Evolutionary conservation across 306 rosid species (phyloP), one percentile per base, ranked within the genome.

Genomic region (Hylodesmum podocarpum): DNA sequence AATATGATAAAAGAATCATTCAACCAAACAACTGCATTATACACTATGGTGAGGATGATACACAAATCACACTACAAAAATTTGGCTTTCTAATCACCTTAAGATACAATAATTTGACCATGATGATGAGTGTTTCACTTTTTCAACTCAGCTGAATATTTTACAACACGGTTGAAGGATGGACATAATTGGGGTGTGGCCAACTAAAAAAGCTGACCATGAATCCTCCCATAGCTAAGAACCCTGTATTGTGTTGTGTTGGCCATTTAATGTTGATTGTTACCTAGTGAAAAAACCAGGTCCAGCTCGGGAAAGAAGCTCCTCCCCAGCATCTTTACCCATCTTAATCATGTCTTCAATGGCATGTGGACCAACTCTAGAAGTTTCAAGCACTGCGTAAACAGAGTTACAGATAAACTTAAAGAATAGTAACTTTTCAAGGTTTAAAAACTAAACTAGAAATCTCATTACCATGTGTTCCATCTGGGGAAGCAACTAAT

Each of bases 281-380:
- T 73, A 89, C 64, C 86, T 70, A 77, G 51, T 83, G 53, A 93
- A 93, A 86, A 93, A 93, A 8, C 85, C 93, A 40, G 97, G 96
- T 70, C 96, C 97, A 55, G 98, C 98, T 47, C 57, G 78, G 55
- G 90, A 87, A 64, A 89, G 96, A 70, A 93, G 96, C 86, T 93
- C 98, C 79, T 89, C 73, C 7, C 98, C 93, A 36, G 97, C 98
- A 82, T 93, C 98, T 78, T 80, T 88, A 44, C 98, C 98, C 84
- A 91, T 93, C 81, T 72, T 69, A 12, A 91, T 51, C 98, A 93
- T 93, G 59, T 93, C 96, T 57, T 89, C 87, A 28, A 22, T 14
- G 22, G 93, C 71, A 66, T 84, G 91, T 27, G 65, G 84, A 44
- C 92, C 97, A 65, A 72, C 69, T 83, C 98, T 87, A 1, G 97